Evolutionary conservation across 257 asterid genomes (phyloP).

Genomic region (Gentiana dahurica): DNA sequence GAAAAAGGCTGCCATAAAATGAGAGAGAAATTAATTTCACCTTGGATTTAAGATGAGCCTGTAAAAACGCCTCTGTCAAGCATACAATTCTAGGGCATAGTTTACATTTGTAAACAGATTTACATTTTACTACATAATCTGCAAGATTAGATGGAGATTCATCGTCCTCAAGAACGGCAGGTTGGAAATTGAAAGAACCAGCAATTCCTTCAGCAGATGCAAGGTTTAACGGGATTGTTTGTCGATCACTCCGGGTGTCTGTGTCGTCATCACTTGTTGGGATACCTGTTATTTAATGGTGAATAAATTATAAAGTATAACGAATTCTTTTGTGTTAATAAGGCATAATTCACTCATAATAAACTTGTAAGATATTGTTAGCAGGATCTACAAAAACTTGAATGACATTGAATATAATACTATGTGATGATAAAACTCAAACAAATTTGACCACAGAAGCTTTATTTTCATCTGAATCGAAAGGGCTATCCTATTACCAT

Average conservation of each 20-base stretch:
- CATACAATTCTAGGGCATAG: slow-evolving; percentile 88
- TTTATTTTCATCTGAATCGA: too few relatives aligned
- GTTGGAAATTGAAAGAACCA: slow-evolving; percentile 6
- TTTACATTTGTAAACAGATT: slow-evolving; percentile 90
- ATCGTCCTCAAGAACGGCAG: slow-evolving; percentile 23
- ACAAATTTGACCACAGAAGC: too few relatives aligned
- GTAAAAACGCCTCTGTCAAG: slow-evolving; percentile 62
- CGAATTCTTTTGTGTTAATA: too few relatives aligned
- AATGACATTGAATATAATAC: too few relatives aligned
- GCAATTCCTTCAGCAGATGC: slow-evolving; percentile 17
- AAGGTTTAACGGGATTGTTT: slow-evolving; percentile 20
- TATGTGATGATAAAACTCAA: too few relatives aligned
- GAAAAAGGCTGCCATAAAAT: background rate
- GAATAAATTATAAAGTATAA: too few relatives aligned
- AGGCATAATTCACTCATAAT: too few relatives aligned
- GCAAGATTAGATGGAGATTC: slow-evolving; percentile 19
- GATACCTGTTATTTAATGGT: slow-evolving; percentile 32
- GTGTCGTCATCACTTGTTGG: slow-evolving; percentile 66
- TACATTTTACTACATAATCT: slow-evolving; percentile 48
- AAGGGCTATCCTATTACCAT: too few relatives aligned
- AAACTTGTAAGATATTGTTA: too few relatives aligned
- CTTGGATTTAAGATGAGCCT: slow-evolving; percentile 81
- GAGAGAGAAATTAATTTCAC: slow-evolving; percentile 20
- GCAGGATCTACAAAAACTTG: too few relatives aligned
- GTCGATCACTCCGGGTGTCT: slow-evolving; percentile 22